Evolutionary conservation across 1,284 basidiomycete genomes (phyloP), one percentile per base, ranked within the genome.

Genomic region (Malassezia dermatis): DNA sequence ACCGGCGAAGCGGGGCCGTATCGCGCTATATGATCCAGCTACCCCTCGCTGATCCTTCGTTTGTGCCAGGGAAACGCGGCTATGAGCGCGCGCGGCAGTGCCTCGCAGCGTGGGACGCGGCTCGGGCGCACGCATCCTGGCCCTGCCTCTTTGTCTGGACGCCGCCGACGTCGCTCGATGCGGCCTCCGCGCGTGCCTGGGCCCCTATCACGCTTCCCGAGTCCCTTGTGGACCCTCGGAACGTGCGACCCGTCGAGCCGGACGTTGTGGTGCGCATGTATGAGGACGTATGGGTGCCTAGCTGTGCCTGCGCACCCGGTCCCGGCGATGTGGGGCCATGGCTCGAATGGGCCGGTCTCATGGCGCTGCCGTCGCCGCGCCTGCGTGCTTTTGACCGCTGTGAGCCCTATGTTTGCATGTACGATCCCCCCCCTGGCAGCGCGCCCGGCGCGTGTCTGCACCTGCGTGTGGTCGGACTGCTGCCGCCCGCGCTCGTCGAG

Each of bases 21-120:
- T 61, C 64, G 8, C 59, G 70, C 27, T 72, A 65, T 48, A 49
- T 69, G 27, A 65, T 72, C 35, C 58, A 65, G 48, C 53, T 72
- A 8, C 66, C 66, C 1, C 48, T 71, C 2, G 49, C 61, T 1
- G 63, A 61, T 4, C 61, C 68, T 3, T 66, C 65, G 1, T 72
- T 72, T 24, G 61, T 67, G 8, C 70, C 70, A 0, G 66, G 68
- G 0, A 72, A 66, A 52, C 62, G 59, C 19, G 70, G 70, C 1
- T 72, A 64, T 27, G 61, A 67, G 37, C 64, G 69, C 26, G 67
- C 64, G 2, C 48, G 58, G 2, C 48, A 52, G 13, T 61, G 66
- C 17, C 44, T 71, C 0, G 47, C 53, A 13, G 54, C 55, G 7
- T 71, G 69, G 69, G 69, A 71, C 34, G 26, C n/a, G 21, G 40